Percentiles rank a stretch among this genome's conserved stretches.
phyloP scores from a whole-genome alignment of 2,329 filamentous ascomycete genomes.

The Metarhizium anisopliae region DNA sequence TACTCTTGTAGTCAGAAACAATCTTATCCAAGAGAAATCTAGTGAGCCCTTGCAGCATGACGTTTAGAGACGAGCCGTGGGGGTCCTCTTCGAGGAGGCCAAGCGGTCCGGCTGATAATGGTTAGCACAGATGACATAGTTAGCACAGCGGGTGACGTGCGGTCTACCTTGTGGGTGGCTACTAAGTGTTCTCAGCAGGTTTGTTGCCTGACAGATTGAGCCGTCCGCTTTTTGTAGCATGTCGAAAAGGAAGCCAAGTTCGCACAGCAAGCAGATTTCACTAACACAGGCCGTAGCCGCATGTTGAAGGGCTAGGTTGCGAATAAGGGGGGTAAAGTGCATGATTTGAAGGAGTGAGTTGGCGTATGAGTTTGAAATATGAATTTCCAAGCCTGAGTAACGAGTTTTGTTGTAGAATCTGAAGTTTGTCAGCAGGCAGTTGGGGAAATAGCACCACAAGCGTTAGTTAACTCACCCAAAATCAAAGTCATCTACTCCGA shows the following conservation, averaged over 20 bases:
- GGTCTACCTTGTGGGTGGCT: constrained; percentile 62
- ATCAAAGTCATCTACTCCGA: constrained; percentile 98
- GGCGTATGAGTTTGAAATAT: constrained; percentile 94
- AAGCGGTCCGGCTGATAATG: constrained; percentile 52
- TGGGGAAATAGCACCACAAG: constrained; percentile 1
- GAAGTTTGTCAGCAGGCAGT: constrained; percentile 10
- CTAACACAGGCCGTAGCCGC: constrained; percentile 75
- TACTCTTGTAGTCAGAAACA: constrained; percentile 63
- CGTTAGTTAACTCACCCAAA: constrained; percentile 56
- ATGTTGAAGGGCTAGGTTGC: constrained; percentile 83
- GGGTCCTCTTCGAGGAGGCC: constrained; percentile 80
- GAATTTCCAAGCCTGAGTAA: constrained; percentile 88
- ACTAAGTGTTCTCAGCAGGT: constrained; percentile 83
- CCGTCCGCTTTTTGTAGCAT: constrained; percentile 96
- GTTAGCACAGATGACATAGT: background rate
- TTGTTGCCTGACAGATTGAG: constrained; percentile 91
- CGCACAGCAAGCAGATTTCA: constrained; percentile 82
- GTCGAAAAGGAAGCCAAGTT: constrained; percentile 91
- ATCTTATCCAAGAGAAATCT: constrained; percentile 81
- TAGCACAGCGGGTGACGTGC: background rate
- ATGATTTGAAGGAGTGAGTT: constrained; percentile 88
- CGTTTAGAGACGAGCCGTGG: constrained; percentile 62
- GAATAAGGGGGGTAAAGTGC: constrained; percentile 79
- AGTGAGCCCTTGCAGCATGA: constrained; percentile 78
- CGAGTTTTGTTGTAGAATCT: constrained; percentile 91